Evolutionary conservation across 2,329 filamentous ascomycete genomes (phyloP), one percentile per base, ranked within the genome.

Genomic region (Penicillium nordicum): DNA sequence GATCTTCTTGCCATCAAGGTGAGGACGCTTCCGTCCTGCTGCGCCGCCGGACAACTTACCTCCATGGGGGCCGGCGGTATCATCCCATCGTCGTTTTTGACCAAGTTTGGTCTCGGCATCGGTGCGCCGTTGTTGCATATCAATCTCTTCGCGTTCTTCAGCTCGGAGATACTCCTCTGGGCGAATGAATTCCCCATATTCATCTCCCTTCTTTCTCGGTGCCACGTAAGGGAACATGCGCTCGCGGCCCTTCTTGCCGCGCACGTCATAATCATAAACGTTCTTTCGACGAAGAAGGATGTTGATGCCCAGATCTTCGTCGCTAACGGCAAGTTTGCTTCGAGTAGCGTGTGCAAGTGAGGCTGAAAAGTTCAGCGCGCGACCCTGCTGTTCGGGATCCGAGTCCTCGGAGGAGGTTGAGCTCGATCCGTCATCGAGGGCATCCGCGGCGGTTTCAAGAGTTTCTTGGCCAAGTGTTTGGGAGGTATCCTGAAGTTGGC

Each of bases 81-180:
- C 91, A 63, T 93, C 90, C 91, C 93, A 97, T 73, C 91, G 95
- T 58, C 94, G 85, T 76, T 99, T 99, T 78, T 93, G 92, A 18
- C 93, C 94, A 21, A 96, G 82, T 44, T 83, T 84, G 50, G 84
- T 84, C 61, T 88, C 79, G 57, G 81, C 80, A 14, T 78, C 79
- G 16, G 75, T 67, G 34, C 82, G 79, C 36, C 79, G 79, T 55
- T 84, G 77, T 50, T 87, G 84, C 12, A 84, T 84, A 40, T 90
- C 88, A 18, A 84, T 81, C 56, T 88, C 85, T 63, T 96, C 91
- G 55, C 91, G 87, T 74, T 97, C 94, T 70, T 99, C 94, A 0
- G 92, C 93, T 56, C 92, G 85, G 1, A 97, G 82, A 69, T 93
- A 99, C 62, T 99, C 94, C 72, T 97, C 94, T 0, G 93, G 90